Evolutionary conservation across 345 rosid genomes (phyloP).

Genomic region (Camelina hispida): DNA sequence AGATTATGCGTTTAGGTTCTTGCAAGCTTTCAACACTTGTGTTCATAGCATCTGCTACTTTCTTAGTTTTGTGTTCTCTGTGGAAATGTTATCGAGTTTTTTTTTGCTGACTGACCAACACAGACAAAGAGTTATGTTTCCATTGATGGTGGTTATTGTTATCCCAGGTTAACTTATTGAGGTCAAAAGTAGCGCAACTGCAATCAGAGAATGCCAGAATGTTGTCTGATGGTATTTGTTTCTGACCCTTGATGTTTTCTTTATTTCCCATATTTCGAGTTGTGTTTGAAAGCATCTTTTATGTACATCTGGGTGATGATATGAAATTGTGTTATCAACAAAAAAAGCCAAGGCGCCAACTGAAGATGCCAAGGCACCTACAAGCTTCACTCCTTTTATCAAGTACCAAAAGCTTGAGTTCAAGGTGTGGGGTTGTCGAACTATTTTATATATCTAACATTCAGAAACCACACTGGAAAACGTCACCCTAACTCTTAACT

Average conservation of each 20-base stretch:
- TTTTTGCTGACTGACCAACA: conserved; percentile 15
- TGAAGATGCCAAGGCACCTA: conserved; percentile 45
- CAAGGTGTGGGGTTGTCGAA: conserved; percentile 54
- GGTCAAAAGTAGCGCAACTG: conserved; percentile 70
- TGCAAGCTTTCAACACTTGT: conserved; percentile 9
- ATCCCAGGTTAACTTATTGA: conserved; percentile 68
- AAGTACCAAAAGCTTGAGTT: conserved; percentile 93
- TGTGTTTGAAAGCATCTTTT: background rate
- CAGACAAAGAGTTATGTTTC: background rate
- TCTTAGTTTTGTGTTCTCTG: conserved; percentile 6
- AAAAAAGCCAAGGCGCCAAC: conserved; percentile 47
- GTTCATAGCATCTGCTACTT: conserved; percentile 14
- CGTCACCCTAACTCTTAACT: conserved; percentile 19
- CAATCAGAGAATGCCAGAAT: conserved; percentile 50
- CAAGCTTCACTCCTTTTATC: conserved; percentile 76
- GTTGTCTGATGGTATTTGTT: conserved; percentile 41
- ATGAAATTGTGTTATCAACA: conserved; percentile 41
- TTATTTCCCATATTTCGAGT: background rate
- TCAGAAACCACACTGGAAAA: background rate
- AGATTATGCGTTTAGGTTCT: conserved; percentile 7
- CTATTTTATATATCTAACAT: background rate
- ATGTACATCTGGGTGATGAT: conserved; percentile 28
- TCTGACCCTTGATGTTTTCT: conserved; percentile 17
- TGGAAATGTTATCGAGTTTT: background rate
- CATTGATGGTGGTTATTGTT: conserved; percentile 8